Base-by-base conservation (phyloP, 164 flowering plant genomes). In the Piper longum region DNA sequence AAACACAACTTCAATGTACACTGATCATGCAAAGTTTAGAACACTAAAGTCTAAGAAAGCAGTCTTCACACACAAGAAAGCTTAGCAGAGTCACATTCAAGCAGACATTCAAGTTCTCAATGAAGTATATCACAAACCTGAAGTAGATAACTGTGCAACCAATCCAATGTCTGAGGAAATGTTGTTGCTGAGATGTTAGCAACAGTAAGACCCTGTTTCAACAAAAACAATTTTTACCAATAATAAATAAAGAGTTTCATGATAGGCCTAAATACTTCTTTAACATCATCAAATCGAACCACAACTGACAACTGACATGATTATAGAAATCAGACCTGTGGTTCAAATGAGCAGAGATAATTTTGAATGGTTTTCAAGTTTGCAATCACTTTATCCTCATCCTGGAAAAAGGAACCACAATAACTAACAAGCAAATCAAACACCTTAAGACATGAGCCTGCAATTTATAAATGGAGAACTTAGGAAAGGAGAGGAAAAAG, bases 151-250 rank as follows among this genome's bases (percentile, higher is more conserved):
- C 81, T 72, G 68, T 88, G 99, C 76, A 93, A 80, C 92, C 91
- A 83, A 82, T 93, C 99, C 70, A 93, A 66, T 57, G 96, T 86
- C 74, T 90, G 99, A 12, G 99, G 97, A 70, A 95, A 95, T 44
- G 97, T 87, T 63, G 96, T 87, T 52, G 99, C 91, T 55, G 97
- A 88, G 73, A 87, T 78, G 72, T 81, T 87, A 57, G 82, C 96
- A 61, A 90, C 97, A 14, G 86, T 79, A 72, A 87, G 64, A 65
- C 97, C 99, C 97, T 93, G 84, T 68, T 67, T 40, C 36, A 26
- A 26, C 36, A 26, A 26, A 26, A 26, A 26, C 36, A 26, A 26
- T 26, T 0, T 26, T 26, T 26, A 26, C 36, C 36, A 26, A 26
- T 26, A 26, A 26, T 26, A 26, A 26, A 26, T 26, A 26, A 26